These are phyloP conservation scores for Pterulicium gracile DNA, from an alignment of 1,284 basidiomycete species.

Conservation along the genomic window DNA sequence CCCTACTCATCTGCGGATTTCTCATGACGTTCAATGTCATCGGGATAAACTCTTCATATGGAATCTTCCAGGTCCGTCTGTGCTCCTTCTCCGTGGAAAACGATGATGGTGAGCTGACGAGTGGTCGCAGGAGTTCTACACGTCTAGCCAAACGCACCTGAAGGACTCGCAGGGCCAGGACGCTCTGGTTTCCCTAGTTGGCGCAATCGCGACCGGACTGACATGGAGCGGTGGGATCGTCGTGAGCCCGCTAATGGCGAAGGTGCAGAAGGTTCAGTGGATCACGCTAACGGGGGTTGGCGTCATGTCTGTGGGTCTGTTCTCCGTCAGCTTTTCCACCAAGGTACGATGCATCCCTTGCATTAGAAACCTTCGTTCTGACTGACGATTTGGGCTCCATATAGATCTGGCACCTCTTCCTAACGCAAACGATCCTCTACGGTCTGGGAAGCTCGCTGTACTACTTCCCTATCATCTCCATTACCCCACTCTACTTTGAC, in stretches of 20 bases:
- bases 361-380: background rate
- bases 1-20: slow-evolving; percentile 29
- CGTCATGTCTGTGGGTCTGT: slow-evolving; percentile 30
- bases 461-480: slow-evolving; percentile 32
- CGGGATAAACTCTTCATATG: slow-evolving; percentile 28
- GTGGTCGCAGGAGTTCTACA: slow-evolving; percentile 35
- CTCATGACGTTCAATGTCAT: slow-evolving; percentile 35
- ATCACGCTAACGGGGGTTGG: slow-evolving; percentile 27
- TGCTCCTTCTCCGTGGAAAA: background rate
- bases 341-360: slow-evolving; percentile 16
- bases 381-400: slow-evolving; percentile 1
- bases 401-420: slow-evolving; percentile 35
- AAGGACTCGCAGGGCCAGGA: slow-evolving; percentile 25
- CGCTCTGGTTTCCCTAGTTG: slow-evolving; percentile 30
- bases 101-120: background rate
- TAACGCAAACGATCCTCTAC: slow-evolving; percentile 32
- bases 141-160: slow-evolving; percentile 26
- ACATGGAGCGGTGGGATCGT: slow-evolving; percentile 38
- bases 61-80: slow-evolving; percentile 29
- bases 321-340: slow-evolving; percentile 28
- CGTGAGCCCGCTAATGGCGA: slow-evolving; percentile 29
- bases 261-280: slow-evolving; percentile 23
- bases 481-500: slow-evolving; percentile 33
- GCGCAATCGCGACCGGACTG: slow-evolving; percentile 31
- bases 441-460: slow-evolving; percentile 32